phyloP scores from a whole-genome alignment of 2,329 filamentous ascomycete genomes.

The Teratosphaeria destructans region DNA sequence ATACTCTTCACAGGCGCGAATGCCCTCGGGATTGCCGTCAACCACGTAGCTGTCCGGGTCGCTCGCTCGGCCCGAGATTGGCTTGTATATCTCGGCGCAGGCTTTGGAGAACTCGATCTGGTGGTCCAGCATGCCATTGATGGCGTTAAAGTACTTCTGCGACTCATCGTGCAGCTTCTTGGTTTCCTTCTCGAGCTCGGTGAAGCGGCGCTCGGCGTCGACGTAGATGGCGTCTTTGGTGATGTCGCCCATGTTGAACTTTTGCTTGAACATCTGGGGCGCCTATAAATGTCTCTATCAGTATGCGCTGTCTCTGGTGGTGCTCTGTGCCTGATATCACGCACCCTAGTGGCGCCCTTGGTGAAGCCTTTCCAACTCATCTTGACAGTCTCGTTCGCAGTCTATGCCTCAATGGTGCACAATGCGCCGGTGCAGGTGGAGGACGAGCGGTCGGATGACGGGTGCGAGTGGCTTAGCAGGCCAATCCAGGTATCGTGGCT shows the following conservation, averaged over 20 bases:
- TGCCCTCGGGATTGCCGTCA: conserved; percentile 86
- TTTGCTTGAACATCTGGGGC: conserved; percentile 82
- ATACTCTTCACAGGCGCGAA: conserved; percentile 92
- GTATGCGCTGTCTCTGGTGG: conserved; percentile 4
- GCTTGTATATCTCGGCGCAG: conserved; percentile 94
- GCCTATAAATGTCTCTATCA: conserved; percentile 41
- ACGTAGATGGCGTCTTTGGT: conserved; percentile 92
- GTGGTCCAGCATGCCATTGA: conserved; percentile 94
- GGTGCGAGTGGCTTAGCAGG: background rate
- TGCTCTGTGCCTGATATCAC: conserved; percentile 18
- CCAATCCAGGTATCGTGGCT: background rate
- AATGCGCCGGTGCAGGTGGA: background rate
- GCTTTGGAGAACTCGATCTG: conserved; percentile 98
- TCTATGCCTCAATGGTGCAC: background rate
- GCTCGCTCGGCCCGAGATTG: conserved; percentile 89
- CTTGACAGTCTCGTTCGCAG: conserved; percentile 12
- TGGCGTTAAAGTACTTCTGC: conserved; percentile 93
- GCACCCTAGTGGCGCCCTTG: conserved; percentile 77
- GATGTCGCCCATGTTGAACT: conserved; percentile 90
- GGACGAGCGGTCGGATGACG: background rate
- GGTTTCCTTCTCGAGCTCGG: conserved; percentile 89
- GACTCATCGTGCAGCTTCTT: conserved; percentile 96
- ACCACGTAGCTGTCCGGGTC: conserved; percentile 75
- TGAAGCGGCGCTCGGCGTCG: conserved; percentile 86
- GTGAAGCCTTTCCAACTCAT: conserved; percentile 98